Conservation (phyloP, 1,284 basidiomycete genomes). For the Flammula alnicola region DNA sequence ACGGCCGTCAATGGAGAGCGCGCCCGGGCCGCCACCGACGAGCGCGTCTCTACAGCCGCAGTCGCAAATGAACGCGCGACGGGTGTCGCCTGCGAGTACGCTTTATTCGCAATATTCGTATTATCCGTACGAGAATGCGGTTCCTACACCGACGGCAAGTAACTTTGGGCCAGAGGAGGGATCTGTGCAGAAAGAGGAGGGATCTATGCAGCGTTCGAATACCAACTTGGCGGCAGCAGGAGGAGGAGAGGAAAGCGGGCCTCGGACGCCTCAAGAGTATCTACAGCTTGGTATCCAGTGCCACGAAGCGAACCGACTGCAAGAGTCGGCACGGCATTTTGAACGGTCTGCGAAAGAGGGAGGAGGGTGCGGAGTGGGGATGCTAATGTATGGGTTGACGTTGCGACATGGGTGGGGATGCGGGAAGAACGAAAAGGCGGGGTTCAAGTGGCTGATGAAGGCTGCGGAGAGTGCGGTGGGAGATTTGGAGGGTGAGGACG, state of each 20-base stretch:
- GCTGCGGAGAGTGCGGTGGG: slow-evolving; percentile 83
- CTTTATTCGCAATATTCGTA: slow-evolving; percentile 71
- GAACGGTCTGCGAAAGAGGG: slow-evolving; percentile 77
- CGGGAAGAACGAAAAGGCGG: slow-evolving; percentile 74
- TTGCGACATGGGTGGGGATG: slow-evolving; percentile 90
- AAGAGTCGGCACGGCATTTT: slow-evolving; percentile 78
- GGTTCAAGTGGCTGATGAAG: slow-evolving; percentile 82
- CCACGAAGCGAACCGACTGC: slow-evolving; percentile 80
- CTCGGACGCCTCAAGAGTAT: slow-evolving; percentile 60
- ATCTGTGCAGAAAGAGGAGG: too few relatives aligned
- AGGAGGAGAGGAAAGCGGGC: slow-evolving; percentile 5
- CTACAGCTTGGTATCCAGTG: slow-evolving; percentile 80
- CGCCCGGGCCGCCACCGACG: too few relatives aligned
- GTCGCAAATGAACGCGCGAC: slow-evolving; percentile 28
- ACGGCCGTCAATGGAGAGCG: too few relatives aligned
- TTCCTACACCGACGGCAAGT: slow-evolving; percentile 40
- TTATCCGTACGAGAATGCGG: slow-evolving; percentile 56
- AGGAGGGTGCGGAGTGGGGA: slow-evolving; percentile 87
- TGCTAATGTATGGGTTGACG: slow-evolving; percentile 93
- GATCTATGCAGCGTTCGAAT: too few relatives aligned
- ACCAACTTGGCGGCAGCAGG: slow-evolving; percentile 9
- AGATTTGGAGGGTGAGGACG: slow-evolving; percentile 68
- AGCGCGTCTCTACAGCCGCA: too few relatives aligned
- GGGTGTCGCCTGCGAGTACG: slow-evolving; percentile 47
- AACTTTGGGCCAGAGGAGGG: neutral